A percentile compares a stretch with the other conserved stretches of the same genome.
These are phyloP conservation scores for Hemisphaericaspora lyxosophila DNA, from an alignment of 1,139 yeast species.

Conservation along the genomic window DNA sequence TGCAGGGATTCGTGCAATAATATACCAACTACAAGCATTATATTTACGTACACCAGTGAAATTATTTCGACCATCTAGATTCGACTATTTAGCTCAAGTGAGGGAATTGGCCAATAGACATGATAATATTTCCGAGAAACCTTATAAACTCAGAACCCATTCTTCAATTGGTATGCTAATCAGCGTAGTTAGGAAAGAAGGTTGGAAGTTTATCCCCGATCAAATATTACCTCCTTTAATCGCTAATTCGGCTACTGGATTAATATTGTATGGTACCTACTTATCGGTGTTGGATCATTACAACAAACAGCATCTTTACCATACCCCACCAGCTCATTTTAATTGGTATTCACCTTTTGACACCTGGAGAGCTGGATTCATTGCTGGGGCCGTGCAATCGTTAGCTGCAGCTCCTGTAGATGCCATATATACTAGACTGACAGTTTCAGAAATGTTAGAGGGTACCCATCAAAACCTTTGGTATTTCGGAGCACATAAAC, in stretches of 20 bases:
- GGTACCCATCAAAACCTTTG: slow-evolving; percentile 74
- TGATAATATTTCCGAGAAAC: slow-evolving; percentile 51
- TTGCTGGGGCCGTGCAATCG: slow-evolving; percentile 86
- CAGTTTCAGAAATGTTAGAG: slow-evolving; percentile 67
- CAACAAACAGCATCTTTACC: slow-evolving; percentile 13
- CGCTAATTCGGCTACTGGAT: slow-evolving; percentile 85
- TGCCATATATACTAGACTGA: slow-evolving; percentile 81
- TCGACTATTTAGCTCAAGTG: slow-evolving; percentile 75
- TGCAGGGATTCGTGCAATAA: slow-evolving; percentile 79
- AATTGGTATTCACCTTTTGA: slow-evolving; percentile 41
- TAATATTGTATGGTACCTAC: slow-evolving; percentile 81
- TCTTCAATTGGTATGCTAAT: slow-evolving; percentile 73
- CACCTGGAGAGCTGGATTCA: slow-evolving; percentile 75
- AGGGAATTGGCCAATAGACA: slow-evolving; percentile 51
- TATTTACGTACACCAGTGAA: slow-evolving; percentile 84
- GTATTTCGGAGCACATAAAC: slow-evolving; percentile 69
- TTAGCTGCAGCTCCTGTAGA: slow-evolving; percentile 94
- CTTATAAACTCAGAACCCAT: slow-evolving; percentile 71
- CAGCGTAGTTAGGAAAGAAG: slow-evolving; percentile 70
- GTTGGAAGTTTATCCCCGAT: slow-evolving; percentile 86
- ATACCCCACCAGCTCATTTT: slow-evolving; percentile 11
- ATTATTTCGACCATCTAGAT: slow-evolving; percentile 84
- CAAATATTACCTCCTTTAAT: slow-evolving; percentile 81
- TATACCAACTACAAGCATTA: slow-evolving; percentile 75
- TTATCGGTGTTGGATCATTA: slow-evolving; percentile 48